Evolutionary conservation across 805 yeast genomes (phyloP), one percentile per base, ranked within the genome.

Genomic region (Wickerhamiella nectarea): DNA sequence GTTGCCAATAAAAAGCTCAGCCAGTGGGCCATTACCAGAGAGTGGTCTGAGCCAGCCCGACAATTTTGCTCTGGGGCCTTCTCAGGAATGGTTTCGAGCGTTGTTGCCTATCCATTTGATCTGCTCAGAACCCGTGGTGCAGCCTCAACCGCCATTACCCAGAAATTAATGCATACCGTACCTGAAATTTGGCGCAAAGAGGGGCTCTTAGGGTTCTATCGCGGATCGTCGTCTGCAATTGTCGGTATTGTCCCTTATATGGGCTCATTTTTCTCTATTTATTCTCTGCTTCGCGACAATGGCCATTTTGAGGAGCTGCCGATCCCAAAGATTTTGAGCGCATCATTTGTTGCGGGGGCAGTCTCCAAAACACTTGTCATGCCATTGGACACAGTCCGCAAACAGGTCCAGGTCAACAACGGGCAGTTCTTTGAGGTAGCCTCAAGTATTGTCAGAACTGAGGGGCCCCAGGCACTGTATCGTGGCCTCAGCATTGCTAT

Each of bases 41-140:
- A 51, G 18, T 34, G 72, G 31, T 54, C 63, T 4, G 62, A 62
- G 8, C 54, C 69, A 3, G 46, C 59, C 1, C 76, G 73, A 44
- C 67, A 77, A 26, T 58, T 72, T 15, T 26, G 80, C 0, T 74
- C 82, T 4, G 98, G 98, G 0, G 73, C 81, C 0, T 56, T 76
- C 1, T 77, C 95, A 0, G 98, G 98, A 0, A 63, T 77, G 18
- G 53, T 74, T 0, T 83, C 94, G 22, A 83, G 95, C 0, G 38
- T 72, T 0, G 57, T 66, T 1, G 81, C 96, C 1, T 91, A 91
- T 57, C 98, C 98, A 1, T 76, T 84, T 53, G 98, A 91, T 59
- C 68, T 85, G n/a, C 61, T 91, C 35, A 64, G 98, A 42, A 91
- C 98, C 0, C 66, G 94, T 43, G 69, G 86, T 40, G 94, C 85